A percentile compares a stretch with the other conserved stretches of the same genome.
Conservation (phyloP, 176 grass and related monocot genomes). For the Lolium multiflorum region DNA sequence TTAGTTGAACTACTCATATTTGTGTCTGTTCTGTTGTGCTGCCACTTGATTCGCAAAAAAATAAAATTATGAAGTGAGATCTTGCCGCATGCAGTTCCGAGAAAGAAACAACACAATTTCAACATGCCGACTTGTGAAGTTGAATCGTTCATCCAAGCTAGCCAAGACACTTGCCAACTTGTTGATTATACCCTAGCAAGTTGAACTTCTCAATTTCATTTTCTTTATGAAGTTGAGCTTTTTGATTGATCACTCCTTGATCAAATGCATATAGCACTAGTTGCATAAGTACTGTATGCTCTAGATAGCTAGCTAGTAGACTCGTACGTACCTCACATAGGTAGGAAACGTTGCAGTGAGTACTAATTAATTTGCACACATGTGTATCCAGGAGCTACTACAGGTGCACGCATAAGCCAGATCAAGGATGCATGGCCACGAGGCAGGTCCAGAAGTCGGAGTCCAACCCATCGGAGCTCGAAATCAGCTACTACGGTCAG, state of each 20-base stretch:
- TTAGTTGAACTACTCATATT: neutral
- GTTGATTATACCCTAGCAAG: neutral
- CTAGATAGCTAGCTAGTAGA: neutral
- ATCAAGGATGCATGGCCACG: conserved; percentile 68
- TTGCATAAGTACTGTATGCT: neutral
- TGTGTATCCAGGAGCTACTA: conserved; percentile 72
- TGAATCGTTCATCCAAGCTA: neutral
- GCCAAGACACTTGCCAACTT: neutral
- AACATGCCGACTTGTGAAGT: neutral
- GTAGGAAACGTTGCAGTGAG: neutral
- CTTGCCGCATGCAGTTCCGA: neutral
- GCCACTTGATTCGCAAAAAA: neutral
- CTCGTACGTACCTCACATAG: neutral
- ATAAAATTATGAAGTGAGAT: neutral
- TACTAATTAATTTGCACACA: neutral
- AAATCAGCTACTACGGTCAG: conserved; percentile 69
- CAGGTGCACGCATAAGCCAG: conserved; percentile 75
- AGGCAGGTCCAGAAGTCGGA: conserved; percentile 71
- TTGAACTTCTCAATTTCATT: neutral
- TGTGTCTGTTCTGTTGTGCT: neutral
- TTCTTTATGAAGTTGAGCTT: neutral
- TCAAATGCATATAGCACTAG: neutral
- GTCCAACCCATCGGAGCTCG: conserved; percentile 53
- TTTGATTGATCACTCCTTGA: neutral
- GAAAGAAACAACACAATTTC: neutral